phyloP scores from a whole-genome alignment of 1,284 basidiomycete species.

The Leccinum proximum region DNA sequence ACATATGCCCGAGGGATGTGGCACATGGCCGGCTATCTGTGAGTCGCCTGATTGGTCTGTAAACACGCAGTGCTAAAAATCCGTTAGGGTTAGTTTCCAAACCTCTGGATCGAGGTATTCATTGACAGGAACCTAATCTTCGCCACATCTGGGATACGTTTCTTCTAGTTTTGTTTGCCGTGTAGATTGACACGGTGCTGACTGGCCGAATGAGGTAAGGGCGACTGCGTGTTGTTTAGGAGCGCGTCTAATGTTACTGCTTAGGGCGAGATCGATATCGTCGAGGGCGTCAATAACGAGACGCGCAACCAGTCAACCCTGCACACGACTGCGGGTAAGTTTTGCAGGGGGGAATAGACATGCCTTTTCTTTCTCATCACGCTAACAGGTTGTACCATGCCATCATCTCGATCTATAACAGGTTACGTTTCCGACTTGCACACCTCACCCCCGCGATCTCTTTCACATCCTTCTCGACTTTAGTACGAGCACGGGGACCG shows the following conservation, averaged over 20 bases:
- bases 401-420: slow-evolving; percentile 41
- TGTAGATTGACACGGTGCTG: slow-evolving; percentile 9
- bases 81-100: slow-evolving; percentile 18
- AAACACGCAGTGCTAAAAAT: neutral
- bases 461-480: neutral
- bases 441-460: neutral
- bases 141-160: slow-evolving; percentile 15
- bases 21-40: slow-evolving; percentile 38
- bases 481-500: slow-evolving; percentile 36
- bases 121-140: slow-evolving; percentile 5
- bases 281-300: slow-evolving; percentile 65
- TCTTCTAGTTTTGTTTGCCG: neutral
- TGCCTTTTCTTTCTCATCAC: neutral
- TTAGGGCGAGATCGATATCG: slow-evolving; percentile 59
- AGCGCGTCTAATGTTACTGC: neutral
- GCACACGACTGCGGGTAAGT: slow-evolving; percentile 46
- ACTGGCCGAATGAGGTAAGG: slow-evolving; percentile 18
- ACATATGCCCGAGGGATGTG: slow-evolving; percentile 39
- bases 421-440: slow-evolving; percentile 37
- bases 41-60: slow-evolving; percentile 3
- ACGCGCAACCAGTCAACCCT: slow-evolving; percentile 56
- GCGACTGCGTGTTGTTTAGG: neutral
- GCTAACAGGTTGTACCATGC: slow-evolving; percentile 57
- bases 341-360: neutral
- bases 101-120: neutral